phyloP scores from a whole-genome alignment of 306 rosid species.

The Inga laurina region DNA sequence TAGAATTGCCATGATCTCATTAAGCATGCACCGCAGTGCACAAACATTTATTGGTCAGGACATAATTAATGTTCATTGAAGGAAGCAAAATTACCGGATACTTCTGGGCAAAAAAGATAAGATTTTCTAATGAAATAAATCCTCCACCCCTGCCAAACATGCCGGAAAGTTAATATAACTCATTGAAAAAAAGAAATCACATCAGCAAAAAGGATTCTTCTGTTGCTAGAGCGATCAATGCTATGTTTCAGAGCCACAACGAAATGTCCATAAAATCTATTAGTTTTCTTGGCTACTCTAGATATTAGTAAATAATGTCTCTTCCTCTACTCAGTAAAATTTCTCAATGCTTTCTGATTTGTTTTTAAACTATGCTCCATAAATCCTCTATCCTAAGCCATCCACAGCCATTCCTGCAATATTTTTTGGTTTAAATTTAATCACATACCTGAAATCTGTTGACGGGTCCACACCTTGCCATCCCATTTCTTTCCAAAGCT shows the following conservation, averaged over 20 bases:
- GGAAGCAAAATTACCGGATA: slow-evolving; percentile 73
- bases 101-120: slow-evolving; percentile 74
- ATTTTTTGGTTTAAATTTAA: neutral
- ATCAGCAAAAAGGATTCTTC: slow-evolving; percentile 3
- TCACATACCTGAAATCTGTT: slow-evolving; percentile 88
- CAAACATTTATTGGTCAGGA: neutral
- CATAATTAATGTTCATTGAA: neutral
- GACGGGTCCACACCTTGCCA: slow-evolving; percentile 99
- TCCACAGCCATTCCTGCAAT: neutral
- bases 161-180: slow-evolving; percentile 30
- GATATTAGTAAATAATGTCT: slow-evolving; percentile 8
- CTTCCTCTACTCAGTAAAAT: slow-evolving; percentile 14
- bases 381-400: slow-evolving; percentile 12
- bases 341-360: neutral
- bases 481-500: slow-evolving; percentile 99
- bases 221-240: neutral
- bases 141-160: slow-evolving; percentile 89
- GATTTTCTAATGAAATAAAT: slow-evolving; percentile 86
- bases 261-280: slow-evolving; percentile 2
- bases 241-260: neutral
- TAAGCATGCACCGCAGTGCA: neutral
- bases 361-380: slow-evolving; percentile 18
- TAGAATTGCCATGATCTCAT: neutral
- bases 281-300: neutral
- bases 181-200: neutral